Percentiles rank a stretch among this genome's conserved stretches.
These are phyloP conservation scores for Myotisia sp. DNA, from an alignment of 2,329 filamentous ascomycete genomes.

Conservation along the genomic window DNA sequence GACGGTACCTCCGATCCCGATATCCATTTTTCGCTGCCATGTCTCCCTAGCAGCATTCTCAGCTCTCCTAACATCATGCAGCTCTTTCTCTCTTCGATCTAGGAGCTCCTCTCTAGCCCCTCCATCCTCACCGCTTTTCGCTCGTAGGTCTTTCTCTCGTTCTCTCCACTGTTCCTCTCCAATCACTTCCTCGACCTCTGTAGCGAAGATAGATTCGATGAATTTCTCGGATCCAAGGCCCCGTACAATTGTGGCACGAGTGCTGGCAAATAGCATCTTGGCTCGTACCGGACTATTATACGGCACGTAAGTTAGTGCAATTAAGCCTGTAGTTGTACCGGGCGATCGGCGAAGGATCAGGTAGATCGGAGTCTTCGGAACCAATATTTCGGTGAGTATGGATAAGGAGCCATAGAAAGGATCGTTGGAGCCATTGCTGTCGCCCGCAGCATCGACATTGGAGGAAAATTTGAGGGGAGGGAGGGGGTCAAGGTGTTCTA, in stretches of 20 bases:
- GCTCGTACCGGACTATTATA: conserved; percentile 48
- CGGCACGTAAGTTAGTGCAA: conserved; percentile 50
- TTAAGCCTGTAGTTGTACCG: conserved; percentile 24
- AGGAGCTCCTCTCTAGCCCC: conserved; percentile 36
- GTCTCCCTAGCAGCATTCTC: conserved; percentile 44
- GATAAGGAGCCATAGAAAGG: conserved; percentile 39
- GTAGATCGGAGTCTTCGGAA: conserved; percentile 44
- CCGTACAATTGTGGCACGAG: conserved; percentile 44
- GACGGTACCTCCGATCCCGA: conserved; percentile 30
- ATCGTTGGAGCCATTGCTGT: conserved; percentile 17
- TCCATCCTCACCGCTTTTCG: conserved; percentile 13
- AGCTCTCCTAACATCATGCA: conserved; percentile 43
- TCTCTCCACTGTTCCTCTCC: conserved; percentile 40
- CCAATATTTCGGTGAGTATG: conserved; percentile 37
- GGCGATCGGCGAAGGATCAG: conserved; percentile 41
- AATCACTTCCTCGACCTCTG: conserved; percentile 43
- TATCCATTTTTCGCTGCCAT: conserved; percentile 34
- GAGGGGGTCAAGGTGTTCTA: conserved; percentile 31
- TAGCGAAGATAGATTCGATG: conserved; percentile 43
- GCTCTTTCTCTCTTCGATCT: conserved; percentile 45
- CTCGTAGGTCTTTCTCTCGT: conserved; percentile 33
- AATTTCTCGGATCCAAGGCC: conserved; percentile 51
- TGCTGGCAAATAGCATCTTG: conserved; percentile 54
- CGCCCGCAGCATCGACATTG: conserved; percentile 9
- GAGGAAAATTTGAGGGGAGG: conserved; percentile 27